phyloP scores from a whole-genome alignment of 179 eudicot species.

The Heliamphora pulchella region DNA sequence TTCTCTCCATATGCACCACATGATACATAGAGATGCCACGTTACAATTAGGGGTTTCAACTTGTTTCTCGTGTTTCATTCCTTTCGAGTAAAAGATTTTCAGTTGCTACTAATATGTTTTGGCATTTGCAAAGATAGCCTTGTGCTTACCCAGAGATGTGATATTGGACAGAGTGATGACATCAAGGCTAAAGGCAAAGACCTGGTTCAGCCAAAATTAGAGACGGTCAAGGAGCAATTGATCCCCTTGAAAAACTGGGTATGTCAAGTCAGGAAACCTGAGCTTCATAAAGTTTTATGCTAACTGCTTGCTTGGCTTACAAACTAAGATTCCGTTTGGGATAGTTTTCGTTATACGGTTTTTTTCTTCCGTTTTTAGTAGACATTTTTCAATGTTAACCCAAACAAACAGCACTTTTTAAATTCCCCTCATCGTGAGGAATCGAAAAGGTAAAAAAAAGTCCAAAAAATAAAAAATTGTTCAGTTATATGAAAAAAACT shows the following conservation, averaged over 20 bases:
- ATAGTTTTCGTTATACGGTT: too few relatives aligned
- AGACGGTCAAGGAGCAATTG: slow-evolving; percentile 47
- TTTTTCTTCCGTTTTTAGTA: too few relatives aligned
- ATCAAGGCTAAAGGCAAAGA: slow-evolving; percentile 62
- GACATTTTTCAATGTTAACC: too few relatives aligned
- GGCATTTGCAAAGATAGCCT: not conserved
- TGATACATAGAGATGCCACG: too few relatives aligned
- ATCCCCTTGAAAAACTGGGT: slow-evolving; percentile 73
- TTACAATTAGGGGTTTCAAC: too few relatives aligned
- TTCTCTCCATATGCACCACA: too few relatives aligned
- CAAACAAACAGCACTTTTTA: too few relatives aligned
- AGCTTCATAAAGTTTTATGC: not conserved
- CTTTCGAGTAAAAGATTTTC: not conserved
- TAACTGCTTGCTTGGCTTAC: not conserved
- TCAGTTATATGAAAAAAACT: too few relatives aligned
- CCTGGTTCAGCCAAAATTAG: slow-evolving; percentile 50
- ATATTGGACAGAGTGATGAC: slow-evolving; percentile 41
- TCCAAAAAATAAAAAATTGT: too few relatives aligned
- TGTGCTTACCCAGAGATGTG: not conserved
- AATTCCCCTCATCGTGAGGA: too few relatives aligned
- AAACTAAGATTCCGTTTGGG: not conserved
- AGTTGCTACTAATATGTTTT: not conserved
- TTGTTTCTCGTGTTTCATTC: not conserved
- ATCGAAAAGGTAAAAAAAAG: too few relatives aligned
- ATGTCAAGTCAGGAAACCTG: slow-evolving; percentile 14